Base-by-base conservation (phyloP, 1,139 yeast genomes). In the Candida buenavistaensis region DNA sequence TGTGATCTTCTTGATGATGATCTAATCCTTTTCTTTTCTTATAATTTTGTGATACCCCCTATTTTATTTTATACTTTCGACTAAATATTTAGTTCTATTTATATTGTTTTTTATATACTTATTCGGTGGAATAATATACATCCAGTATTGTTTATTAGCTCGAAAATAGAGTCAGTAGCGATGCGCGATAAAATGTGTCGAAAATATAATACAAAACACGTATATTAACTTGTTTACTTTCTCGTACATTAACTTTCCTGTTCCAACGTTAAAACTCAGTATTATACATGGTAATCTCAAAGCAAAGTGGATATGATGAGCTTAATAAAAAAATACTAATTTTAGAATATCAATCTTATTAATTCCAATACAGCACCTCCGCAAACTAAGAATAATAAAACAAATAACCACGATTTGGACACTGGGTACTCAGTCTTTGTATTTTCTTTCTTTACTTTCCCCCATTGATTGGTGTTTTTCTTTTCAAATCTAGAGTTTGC, bases 321-420 rank as follows among this genome's bases (percentile, higher is more conserved):
- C 6, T 20, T 9, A 20, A 20, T 11, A 10, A 20, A 20, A 4
- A 10, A 20, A 20, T 9, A 6, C 4, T 10, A 6, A 20, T 20
- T 20, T 28, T 55, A 76, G 45, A 78, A 65, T 52, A 80, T 60
- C 40, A 74, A 50, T 45, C 77, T 70, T 21, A 86, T 45, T 35
- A 88, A 48, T 57, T 88, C 95, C 33, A 89, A 68, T 9, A 86
- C 45, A 42, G 92, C 95, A 47, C 96, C 95, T 40, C 96, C 96
- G 44, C 84, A 71, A 5, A 89, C 72, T 47, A 88, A 68, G 57
- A 88, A 88, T 17, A 76, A 74, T 40, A 88, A 68, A 1, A 80
- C 64, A 33, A 64, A 54, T 23, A 87, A 56, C 84, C 94, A 82
- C 8, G 72, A 54, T 49, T 60, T 75, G 27, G 82, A 72, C 22